Evolutionary conservation across 2,329 filamentous ascomycete genomes (phyloP).

Genomic region (Hymenoscyphus occultus): DNA sequence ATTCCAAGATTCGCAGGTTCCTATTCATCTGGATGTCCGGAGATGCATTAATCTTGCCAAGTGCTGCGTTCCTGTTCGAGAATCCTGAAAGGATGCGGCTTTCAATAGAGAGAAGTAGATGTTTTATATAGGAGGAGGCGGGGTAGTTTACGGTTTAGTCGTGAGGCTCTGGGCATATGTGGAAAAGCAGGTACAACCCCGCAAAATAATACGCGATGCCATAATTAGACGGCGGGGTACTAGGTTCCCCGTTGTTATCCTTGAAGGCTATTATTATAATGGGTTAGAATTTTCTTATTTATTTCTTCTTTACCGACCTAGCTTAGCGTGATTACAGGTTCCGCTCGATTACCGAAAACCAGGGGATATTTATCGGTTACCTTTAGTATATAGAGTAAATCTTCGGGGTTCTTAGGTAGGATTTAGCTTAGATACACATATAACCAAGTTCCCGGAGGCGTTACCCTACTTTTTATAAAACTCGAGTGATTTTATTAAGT

Average conservation of each 20-base stretch:
- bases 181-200: conserved; percentile 3
- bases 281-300: background rate
- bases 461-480: too few species aligned
- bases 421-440: too few species aligned
- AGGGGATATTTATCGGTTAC: background rate
- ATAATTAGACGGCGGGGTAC: background rate
- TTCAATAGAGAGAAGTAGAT: background rate
- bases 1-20: background rate
- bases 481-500: too few species aligned
- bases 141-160: background rate
- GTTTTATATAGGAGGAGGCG: background rate
- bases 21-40: background rate
- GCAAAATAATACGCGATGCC: background rate
- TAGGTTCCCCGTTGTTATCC: background rate
- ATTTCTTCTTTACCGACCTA: background rate
- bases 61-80: background rate
- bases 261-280: background rate
- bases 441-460: too few species aligned
- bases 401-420: too few species aligned
- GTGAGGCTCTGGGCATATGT: background rate
- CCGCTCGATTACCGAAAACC: background rate
- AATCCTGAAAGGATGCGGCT: background rate
- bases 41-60: background rate
- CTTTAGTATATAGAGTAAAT: too few species aligned
- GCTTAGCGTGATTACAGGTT: background rate